These are phyloP conservation scores for Coemansia biformis DNA, from an alignment of 192 early-diverging fungal species.

Conservation along the genomic window DNA sequence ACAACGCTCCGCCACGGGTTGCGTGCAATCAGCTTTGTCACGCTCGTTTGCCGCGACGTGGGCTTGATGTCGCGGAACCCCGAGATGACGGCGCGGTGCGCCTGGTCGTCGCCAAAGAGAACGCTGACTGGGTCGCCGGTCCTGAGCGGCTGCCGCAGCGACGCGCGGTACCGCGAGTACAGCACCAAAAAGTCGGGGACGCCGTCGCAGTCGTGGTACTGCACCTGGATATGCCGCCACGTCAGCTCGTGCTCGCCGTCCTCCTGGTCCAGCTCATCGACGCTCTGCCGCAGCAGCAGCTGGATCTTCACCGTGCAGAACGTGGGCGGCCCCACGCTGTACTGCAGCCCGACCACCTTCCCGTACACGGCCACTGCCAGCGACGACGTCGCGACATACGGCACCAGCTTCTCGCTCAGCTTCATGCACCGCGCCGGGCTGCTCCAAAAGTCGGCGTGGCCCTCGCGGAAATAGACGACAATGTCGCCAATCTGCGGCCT, in stretches of 20 bases:
- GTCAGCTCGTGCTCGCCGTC: constrained; percentile 24
- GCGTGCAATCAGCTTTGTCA: constrained; percentile 49
- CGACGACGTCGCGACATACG: constrained; percentile 36
- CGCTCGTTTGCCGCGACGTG: constrained; percentile 38
- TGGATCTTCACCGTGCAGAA: constrained; percentile 57
- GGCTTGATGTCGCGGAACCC: constrained; percentile 45
- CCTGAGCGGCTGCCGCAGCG: constrained; percentile 47
- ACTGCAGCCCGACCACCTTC: constrained; percentile 53
- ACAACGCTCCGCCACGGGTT: constrained; percentile 44
- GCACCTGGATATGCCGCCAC: constrained; percentile 44
- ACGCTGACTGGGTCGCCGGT: constrained; percentile 57
- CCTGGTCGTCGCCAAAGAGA: constrained; percentile 59
- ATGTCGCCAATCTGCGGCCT: constrained; percentile 59
- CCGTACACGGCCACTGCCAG: constrained; percentile 56
- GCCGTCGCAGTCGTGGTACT: constrained; percentile 68
- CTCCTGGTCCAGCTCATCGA: constrained; percentile 48
- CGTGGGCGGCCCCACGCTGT: constrained; percentile 64
- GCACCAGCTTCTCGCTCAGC: constrained; percentile 46
- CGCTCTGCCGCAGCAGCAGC: constrained; percentile 34
- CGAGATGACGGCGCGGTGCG: constrained; percentile 53
- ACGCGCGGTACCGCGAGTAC: constrained; percentile 56
- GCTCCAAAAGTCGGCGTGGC: constrained; percentile 55
- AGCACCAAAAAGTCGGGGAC: constrained; percentile 68
- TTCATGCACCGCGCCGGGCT: constrained; percentile 37
- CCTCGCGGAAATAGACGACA: constrained; percentile 55